Conservation (phyloP, 2,329 filamentous ascomycete species). For the Fusarium sp. region DNA sequence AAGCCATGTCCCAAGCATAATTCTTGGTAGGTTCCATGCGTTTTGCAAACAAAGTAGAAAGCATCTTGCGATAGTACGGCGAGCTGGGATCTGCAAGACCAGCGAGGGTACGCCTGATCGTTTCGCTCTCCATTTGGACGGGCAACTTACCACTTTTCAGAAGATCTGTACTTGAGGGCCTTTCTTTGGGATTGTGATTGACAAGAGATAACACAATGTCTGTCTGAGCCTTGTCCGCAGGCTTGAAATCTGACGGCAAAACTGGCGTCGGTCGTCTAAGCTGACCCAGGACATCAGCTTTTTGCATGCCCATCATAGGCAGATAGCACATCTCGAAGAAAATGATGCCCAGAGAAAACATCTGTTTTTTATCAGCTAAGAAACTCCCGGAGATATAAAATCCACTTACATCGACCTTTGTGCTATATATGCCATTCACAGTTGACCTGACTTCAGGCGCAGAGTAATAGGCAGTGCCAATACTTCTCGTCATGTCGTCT, state of each 20-base stretch:
- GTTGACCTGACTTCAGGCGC: conserved; percentile 89
- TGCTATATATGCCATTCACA: conserved; percentile 82
- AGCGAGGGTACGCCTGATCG: conserved; percentile 84
- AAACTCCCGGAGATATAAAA: not conserved
- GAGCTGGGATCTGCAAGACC: conserved; percentile 85
- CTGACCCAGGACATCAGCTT: conserved; percentile 72
- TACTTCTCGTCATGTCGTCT: conserved; percentile 77
- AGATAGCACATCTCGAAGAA: conserved; percentile 97
- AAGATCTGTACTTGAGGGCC: conserved; percentile 85
- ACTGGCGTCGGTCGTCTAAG: conserved; percentile 76
- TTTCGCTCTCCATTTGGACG: conserved; percentile 92
- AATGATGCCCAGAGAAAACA: conserved; percentile 97
- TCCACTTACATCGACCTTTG: conserved; percentile 85
- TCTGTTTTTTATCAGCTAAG: conserved; percentile 60
- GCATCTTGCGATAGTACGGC: conserved; percentile 89
- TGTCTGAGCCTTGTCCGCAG: conserved; percentile 77
- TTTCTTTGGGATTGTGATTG: conserved; percentile 83
- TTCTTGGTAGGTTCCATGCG: conserved; percentile 85
- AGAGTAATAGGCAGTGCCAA: conserved; percentile 88
- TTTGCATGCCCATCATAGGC: conserved; percentile 75
- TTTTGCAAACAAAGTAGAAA: conserved; percentile 84
- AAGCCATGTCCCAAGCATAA: conserved; percentile 80
- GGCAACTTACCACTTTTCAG: conserved; percentile 89
- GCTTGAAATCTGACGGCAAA: conserved; percentile 80
- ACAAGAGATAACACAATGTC: conserved; percentile 85